These are phyloP conservation scores for Globisporangium echinulatum DNA, from an alignment of 352 stramenopile species.

Conservation along the genomic window DNA sequence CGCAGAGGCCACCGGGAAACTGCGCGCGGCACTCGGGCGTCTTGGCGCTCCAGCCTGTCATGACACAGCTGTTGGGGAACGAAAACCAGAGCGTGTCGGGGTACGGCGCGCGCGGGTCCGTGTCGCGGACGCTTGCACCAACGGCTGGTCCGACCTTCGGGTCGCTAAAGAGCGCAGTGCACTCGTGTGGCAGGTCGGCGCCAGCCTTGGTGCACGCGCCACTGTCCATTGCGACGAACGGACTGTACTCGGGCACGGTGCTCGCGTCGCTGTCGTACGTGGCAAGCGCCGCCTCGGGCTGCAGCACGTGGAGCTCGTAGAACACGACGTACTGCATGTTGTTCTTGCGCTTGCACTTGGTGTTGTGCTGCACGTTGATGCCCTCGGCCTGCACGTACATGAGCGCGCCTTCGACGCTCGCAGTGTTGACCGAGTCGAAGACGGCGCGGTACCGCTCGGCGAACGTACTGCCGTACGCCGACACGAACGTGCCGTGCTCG, in stretches of 20 bases:
- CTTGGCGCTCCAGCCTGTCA: slow-evolving; percentile 35
- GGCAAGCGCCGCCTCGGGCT: slow-evolving; percentile 33
- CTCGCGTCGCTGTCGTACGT: slow-evolving; percentile 21
- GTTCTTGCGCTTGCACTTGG: slow-evolving; percentile 55
- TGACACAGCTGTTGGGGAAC: slow-evolving; percentile 53
- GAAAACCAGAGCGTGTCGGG: slow-evolving; percentile 57
- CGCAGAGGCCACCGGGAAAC: slow-evolving; percentile 30
- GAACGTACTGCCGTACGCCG: slow-evolving; percentile 18
- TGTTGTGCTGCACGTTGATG: slow-evolving; percentile 71
- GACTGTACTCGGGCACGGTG: slow-evolving; percentile 38
- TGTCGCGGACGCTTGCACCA: slow-evolving; percentile 25
- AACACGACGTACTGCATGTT: slow-evolving; percentile 67
- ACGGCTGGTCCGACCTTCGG: slow-evolving; percentile 31
- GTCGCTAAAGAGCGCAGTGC: slow-evolving; percentile 16
- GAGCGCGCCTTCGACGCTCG: slow-evolving; percentile 69
- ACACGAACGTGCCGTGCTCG: slow-evolving; percentile 12
- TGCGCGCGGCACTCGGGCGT: slow-evolving; percentile 23
- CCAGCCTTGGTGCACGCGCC: slow-evolving; percentile 32
- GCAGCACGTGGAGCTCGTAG: slow-evolving; percentile 50
- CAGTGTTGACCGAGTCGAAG: slow-evolving; percentile 71
- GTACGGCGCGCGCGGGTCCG: slow-evolving; percentile 36
- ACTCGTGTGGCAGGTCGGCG: slow-evolving; percentile 16
- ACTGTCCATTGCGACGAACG: slow-evolving; percentile 57
- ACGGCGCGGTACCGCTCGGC: slow-evolving; percentile 29
- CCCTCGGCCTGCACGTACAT: slow-evolving; percentile 86